Evolutionary conservation across 2,329 filamentous ascomycete genomes (phyloP), one percentile per base, ranked within the genome.

Genomic region (Scedosporium aurantiacum): DNA sequence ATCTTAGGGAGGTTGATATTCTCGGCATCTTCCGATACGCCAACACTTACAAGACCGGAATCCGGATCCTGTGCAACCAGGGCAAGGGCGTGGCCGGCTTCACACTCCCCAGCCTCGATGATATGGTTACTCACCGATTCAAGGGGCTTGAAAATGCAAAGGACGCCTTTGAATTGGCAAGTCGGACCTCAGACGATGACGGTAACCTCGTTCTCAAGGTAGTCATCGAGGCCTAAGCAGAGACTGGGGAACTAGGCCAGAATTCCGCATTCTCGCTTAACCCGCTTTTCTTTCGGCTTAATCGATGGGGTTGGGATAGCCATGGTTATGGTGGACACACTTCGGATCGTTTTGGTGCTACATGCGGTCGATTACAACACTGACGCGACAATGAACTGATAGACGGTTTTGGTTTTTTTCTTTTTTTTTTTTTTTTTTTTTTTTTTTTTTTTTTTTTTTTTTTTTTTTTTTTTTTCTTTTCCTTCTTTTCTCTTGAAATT

Each of bases 21-120:
- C 74, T 90, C n/a, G 88, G 88, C 40, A 85, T 90, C 32, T 91
- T 91, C 74, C 81, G 88, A 57, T 91, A 91, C 67, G 86, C 86
- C 21, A 89, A 90, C 71, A 89, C 87, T 0, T 91, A 91, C 68
- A 78, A 82, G 4, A 86, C 83, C 0, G 88, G 87, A n/a, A 87
- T 91, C 63, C 78, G 78, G 47, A 69, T 86, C 71, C 73, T 86
- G 71, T 72, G 80, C 76, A 69, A 81, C 67, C 72, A 75, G 63
- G 71, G 70, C 27, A 69, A 72, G 45, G 72, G 71, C 2, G 68
- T 70, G 2, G 72, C 71, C 43, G 67, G 76, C 65, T 73, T 76
- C 7, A 75, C 76, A 5, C 75, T 88, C 21, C 87, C 87, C 0
- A 82, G 81, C 64, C 80, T 91, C 62, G 82, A 86, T 57, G 82